Percentiles rank a stretch among this genome's conserved stretches.
Conservation (phyloP, 495 filamentous ascomycete genomes). For the Pyronema omphalodes region DNA sequence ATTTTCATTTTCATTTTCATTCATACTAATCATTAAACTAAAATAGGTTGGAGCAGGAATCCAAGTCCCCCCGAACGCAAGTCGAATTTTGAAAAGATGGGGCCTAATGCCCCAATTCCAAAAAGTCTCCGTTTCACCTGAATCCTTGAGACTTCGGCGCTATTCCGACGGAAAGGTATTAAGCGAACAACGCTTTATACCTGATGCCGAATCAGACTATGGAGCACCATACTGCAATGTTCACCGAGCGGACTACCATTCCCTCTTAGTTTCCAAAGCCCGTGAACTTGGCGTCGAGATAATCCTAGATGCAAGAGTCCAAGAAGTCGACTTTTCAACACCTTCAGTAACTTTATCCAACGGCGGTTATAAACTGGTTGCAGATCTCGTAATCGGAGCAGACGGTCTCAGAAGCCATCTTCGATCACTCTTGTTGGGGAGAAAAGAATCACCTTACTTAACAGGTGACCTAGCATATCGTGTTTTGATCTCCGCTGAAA, state of each 20-base stretch:
- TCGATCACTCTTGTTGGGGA: constrained; percentile 29
- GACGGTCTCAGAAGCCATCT: constrained; percentile 38
- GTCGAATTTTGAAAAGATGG: constrained; percentile 25
- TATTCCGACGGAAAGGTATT: constrained; percentile 25
- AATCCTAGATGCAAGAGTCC: constrained; percentile 25
- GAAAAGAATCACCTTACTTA: constrained; percentile 27
- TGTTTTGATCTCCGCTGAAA: constrained; percentile 32
- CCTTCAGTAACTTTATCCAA: constrained; percentile 25
- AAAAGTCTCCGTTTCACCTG: constrained; percentile 8
- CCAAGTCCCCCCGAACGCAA: constrained; percentile 30
- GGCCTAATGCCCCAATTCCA: constrained; percentile 10
- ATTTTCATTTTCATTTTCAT: constrained; percentile 15
- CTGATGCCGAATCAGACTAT: constrained; percentile 28
- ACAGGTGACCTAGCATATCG: constrained; percentile 48
- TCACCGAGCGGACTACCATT: constrained; percentile 37
- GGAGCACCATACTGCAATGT: constrained; percentile 36
- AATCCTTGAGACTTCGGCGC: constrained; percentile 13
- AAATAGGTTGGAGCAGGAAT: constrained; percentile 31
- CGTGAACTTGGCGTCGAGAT: constrained; percentile 28
- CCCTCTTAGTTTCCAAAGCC: constrained; percentile 28
- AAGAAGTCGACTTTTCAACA: constrained; percentile 25
- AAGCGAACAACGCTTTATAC: constrained; percentile 20
- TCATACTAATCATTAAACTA: background rate
- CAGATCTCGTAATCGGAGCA: constrained; percentile 35
- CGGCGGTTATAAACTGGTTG: constrained; percentile 24